phyloP scores from a whole-genome alignment of 1,284 basidiomycete species.

The Macrocystidia cucumis region DNA sequence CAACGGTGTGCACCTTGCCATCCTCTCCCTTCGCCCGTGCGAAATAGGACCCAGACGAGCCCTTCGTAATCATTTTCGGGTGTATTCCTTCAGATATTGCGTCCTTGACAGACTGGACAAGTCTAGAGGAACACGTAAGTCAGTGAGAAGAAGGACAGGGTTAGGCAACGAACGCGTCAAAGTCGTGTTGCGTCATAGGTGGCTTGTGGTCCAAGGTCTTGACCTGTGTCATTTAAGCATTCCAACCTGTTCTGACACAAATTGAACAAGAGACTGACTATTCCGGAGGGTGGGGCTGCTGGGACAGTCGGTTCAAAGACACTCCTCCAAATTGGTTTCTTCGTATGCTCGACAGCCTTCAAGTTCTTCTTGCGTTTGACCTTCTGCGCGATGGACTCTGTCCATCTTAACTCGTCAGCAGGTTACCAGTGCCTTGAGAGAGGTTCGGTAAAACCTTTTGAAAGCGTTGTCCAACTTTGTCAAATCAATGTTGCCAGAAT shows the following conservation, averaged over 20 bases:
- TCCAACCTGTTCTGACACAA: constrained; percentile 3
- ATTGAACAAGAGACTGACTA: constrained; percentile 26
- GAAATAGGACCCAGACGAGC: constrained; percentile 85
- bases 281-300: constrained; percentile 19
- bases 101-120: constrained; percentile 56
- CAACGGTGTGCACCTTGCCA: constrained; percentile 66
- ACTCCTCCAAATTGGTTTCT: constrained; percentile 69
- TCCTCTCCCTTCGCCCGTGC: constrained; percentile 63
- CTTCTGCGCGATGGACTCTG: constrained; percentile 77
- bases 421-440: neutral
- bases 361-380: constrained; percentile 75
- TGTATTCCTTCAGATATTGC: constrained; percentile 75
- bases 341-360: constrained; percentile 55
- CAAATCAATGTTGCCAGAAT: constrained; percentile 64
- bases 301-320: constrained; percentile 62
- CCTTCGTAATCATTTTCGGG: constrained; percentile 84
- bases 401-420: constrained; percentile 47
- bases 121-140: constrained; percentile 25
- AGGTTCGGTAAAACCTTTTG: constrained; percentile 44
- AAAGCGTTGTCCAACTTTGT: constrained; percentile 74
- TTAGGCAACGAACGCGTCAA: constrained; percentile 46
- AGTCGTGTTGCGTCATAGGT: constrained; percentile 67
- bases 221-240: constrained; percentile 25
- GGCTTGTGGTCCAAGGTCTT: constrained; percentile 75
- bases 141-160: neutral